A percentile compares a stretch with the other conserved stretches of the same genome.
These are phyloP conservation scores for Daldinia concentrica DNA, from an alignment of 495 filamentous ascomycete genomes.

Conservation along the genomic window DNA sequence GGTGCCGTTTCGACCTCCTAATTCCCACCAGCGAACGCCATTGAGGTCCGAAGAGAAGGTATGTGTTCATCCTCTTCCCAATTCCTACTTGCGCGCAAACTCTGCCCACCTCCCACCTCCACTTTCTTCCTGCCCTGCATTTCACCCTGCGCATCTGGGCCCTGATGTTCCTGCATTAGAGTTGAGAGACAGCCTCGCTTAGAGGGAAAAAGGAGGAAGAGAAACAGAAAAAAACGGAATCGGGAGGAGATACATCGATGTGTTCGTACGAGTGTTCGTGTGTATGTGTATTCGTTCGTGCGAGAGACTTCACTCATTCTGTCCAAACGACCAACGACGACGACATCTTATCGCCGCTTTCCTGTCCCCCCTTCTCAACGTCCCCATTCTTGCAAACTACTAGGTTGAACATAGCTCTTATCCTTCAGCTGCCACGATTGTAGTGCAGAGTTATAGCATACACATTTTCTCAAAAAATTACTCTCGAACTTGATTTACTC, in stretches of 20 bases:
- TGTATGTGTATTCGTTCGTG: conserved; percentile 35
- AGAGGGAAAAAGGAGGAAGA: conserved; percentile 16
- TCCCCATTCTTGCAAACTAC: conserved; percentile 19
- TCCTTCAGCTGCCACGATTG: conserved; percentile 22
- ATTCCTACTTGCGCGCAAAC: conserved; percentile 46
- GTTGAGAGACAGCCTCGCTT: conserved; percentile 46
- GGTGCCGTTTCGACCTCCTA: conserved; percentile 50
- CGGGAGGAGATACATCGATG: conserved; percentile 23
- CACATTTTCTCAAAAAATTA: conserved; percentile 8
- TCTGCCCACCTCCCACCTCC: conserved; percentile 41
- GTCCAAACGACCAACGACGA: conserved; percentile 42
- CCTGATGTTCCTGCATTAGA: conserved; percentile 55
- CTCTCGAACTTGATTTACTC: conserved; percentile 33
- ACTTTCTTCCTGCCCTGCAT: conserved; percentile 42
- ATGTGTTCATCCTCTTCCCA: conserved; percentile 45
- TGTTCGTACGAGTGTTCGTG: conserved; percentile 27
- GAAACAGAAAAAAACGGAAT: conserved; percentile 20
- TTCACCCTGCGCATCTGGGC: conserved; percentile 47
- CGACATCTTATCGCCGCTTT: conserved; percentile 35
- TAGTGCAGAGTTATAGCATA: conserved; percentile 18
- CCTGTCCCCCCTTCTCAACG: conserved; percentile 6
- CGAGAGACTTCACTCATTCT: conserved; percentile 38
- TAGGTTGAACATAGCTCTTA: conserved; percentile 16
- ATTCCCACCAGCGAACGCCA: conserved; percentile 47
- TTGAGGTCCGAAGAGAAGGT: conserved; percentile 52